Base-by-base conservation (phyloP, 1,284 basidiomycete species). In the Vanrija sp. region DNA sequence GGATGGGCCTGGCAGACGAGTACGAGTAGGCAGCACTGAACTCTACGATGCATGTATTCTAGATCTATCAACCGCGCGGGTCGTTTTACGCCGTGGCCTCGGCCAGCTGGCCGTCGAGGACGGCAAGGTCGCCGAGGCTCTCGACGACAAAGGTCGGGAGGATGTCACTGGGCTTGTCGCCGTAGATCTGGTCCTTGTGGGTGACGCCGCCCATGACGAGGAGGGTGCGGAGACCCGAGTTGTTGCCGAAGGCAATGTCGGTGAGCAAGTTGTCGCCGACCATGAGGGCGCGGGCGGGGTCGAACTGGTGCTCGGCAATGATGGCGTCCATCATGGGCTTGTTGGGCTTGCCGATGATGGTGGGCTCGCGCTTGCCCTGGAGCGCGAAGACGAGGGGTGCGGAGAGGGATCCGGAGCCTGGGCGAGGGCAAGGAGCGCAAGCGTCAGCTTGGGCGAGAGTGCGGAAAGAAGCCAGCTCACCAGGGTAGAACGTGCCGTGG, bases 171-270 rank as follows among this genome's bases (percentile, higher is more conserved):
- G 86, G 79, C 42, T 83, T 80, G 6, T 85, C 82, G n/a, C 87
- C 87, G 50, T 80, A 81, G 51, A 93, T 80, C 47, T 90, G 85
- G 38, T 81, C 79, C 68, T 84, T 82, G 27, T 80, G 78, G 10
- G 88, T 85, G 52, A 93, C 85, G 86, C 94, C 95, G n/a, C 93
- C 96, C 60, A 98, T 79, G 47, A 98, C 96, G 41, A 98, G 83
- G 48, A 98, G 78, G 1, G 93, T 95, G 15, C 88, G 77, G 19
- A 98, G 80, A 14, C 89, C 89, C 22, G 91, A 91, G 43, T 83
- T 82, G 72, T 89, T 82, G 43, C 91, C 95, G 66, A 98, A 98
- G 45, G 88, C 61, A 22, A 76, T 75, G 75, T 99, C 96, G 2
- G 96, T 98, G 66, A 90, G 86, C 57, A 98, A 80, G 54, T 96